Percentiles rank a stretch among this genome's conserved stretches.
phyloP scores from a whole-genome alignment of 1,139 yeast genomes.

The Candida mesenterica region DNA sequence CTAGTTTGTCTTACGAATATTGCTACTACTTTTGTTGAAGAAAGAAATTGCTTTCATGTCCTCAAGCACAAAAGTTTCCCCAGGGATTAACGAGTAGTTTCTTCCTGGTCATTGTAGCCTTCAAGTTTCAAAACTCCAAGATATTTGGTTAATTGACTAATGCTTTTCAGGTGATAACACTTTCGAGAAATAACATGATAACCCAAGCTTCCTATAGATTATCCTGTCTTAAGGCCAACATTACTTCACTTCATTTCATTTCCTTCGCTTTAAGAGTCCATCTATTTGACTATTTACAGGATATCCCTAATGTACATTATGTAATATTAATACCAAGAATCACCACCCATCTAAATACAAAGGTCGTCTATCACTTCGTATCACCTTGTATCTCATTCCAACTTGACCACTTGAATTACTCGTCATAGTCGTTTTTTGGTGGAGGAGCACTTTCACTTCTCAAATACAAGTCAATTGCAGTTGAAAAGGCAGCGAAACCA shows the following conservation, averaged over 20 bases:
- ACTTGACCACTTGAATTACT: too few relatives aligned
- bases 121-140: too few relatives aligned
- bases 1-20: slow-evolving; percentile 34
- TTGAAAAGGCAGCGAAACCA: slow-evolving; percentile 94
- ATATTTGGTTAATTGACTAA: too few relatives aligned
- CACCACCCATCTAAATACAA: background rate
- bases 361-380: background rate
- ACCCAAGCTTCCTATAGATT: too few relatives aligned
- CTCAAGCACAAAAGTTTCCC: too few relatives aligned
- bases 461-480: slow-evolving; percentile 90
- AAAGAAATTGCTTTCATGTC: too few relatives aligned
- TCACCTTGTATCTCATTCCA: too few relatives aligned
- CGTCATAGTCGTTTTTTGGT: slow-evolving; percentile 86
- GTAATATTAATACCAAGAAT: slow-evolving; percentile 2
- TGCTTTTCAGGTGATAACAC: too few relatives aligned
- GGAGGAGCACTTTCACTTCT: slow-evolving; percentile 84
- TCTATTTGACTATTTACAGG: slow-evolving; percentile 7
- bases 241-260: slow-evolving; percentile 1
- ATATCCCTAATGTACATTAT: slow-evolving; percentile 11
- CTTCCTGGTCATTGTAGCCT: too few relatives aligned
- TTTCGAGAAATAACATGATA: too few relatives aligned
- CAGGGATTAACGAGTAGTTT: too few relatives aligned
- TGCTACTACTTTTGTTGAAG: slow-evolving; percentile 38
- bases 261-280: slow-evolving; percentile 7
- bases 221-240: too few relatives aligned